Conservation (phyloP, 495 filamentous ascomycete genomes). For the Penicillium desertorum region DNA sequence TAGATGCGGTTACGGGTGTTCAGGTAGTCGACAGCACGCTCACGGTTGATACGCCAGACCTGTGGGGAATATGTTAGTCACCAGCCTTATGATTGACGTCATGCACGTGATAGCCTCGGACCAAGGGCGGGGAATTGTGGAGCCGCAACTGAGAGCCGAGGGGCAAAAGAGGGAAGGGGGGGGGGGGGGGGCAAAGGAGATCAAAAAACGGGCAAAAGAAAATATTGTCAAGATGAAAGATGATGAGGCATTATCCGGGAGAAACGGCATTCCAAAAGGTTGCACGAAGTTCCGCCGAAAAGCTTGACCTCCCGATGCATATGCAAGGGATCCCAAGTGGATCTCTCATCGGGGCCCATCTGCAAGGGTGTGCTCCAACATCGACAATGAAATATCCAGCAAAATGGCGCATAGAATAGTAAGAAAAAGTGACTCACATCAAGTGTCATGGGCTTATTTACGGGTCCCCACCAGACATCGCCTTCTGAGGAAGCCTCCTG, state of each 20-base stretch:
- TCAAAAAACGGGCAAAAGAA: conserved; percentile 3
- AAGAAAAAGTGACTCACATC: conserved; percentile 67
- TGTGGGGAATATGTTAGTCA: conserved; percentile 39
- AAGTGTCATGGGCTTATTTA: conserved; percentile 98
- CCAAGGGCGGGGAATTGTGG: conserved; percentile 19
- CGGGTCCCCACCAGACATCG: conserved; percentile 95
- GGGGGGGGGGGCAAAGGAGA: conserved; percentile 7
- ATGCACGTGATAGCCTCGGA: conserved; percentile 34
- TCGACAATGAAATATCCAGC: conserved; percentile 18
- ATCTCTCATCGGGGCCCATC: conserved; percentile 25
- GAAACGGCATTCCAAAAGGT: conserved; percentile 6
- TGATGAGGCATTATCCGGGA: neutral
- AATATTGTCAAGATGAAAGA: neutral
- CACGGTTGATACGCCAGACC: conserved; percentile 99
- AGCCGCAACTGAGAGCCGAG: conserved; percentile 3
- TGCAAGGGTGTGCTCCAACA: conserved; percentile 30
- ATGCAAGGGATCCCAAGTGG: conserved; percentile 31
- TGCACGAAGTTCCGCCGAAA: conserved; percentile 28
- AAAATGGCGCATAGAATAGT: conserved; percentile 23
- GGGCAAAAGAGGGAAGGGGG: too few relatives aligned
- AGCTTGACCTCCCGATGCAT: conserved; percentile 36
- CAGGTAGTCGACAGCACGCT: conserved; percentile 97
- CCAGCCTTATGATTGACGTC: conserved; percentile 32
- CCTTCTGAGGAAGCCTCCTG: conserved; percentile 86
- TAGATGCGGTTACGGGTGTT: conserved; percentile 99